Evolutionary conservation across 1,284 basidiomycete genomes (phyloP), one percentile per base, ranked within the genome.

Genomic region (Sanghuangporus weigelae): DNA sequence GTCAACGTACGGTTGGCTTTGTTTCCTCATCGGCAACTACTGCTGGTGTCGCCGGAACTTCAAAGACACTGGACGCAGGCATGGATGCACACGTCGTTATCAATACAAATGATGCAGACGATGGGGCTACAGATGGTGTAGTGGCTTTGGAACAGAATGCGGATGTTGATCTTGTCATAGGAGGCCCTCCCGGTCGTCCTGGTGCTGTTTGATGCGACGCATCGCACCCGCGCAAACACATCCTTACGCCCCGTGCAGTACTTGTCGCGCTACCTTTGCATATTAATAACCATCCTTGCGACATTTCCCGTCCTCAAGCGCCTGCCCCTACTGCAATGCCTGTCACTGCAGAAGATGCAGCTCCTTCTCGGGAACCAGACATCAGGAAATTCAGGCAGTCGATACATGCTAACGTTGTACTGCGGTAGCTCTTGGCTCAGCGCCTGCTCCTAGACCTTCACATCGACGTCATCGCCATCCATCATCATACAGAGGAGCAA

Each of bases 81-180:
- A 72, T 77, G 7, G 85, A 87, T 65, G 84, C 84, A 0, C 86
- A 86, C 66, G 88, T 88, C 59, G 86, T 89, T 59, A 88, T 89
- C 73, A 85, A 84, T 31, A 63, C 66, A 78, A 81, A 62, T 23
- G 60, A 35, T 10, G 55, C 53, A 16, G 64, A 65, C 31, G 81
- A 79, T 26, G 80, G 81, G 1, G 86, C 88, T 8, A 85, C 86
- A 62, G 87, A 89, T 65, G 89, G 85, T 0, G 85, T 91, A 53
- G 88, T 88, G 8, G 84, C 81, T 7, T 74, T 90, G 42, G 87
- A 87, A 58, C 80, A 81, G 49, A 84, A 66, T 31, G 65, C 63
- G 6, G 73, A 92, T 69, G 90, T 92, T 66, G 90, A 92, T 72
- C 87, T 92, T 67, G 90, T 89, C 10, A 92, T 92, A 89, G 90